Percentiles rank a stretch among this genome's conserved stretches.
These are phyloP conservation scores for Colletotrichum falcatum DNA, from an alignment of 2,329 filamentous ascomycete genomes.

Conservation along the genomic window DNA sequence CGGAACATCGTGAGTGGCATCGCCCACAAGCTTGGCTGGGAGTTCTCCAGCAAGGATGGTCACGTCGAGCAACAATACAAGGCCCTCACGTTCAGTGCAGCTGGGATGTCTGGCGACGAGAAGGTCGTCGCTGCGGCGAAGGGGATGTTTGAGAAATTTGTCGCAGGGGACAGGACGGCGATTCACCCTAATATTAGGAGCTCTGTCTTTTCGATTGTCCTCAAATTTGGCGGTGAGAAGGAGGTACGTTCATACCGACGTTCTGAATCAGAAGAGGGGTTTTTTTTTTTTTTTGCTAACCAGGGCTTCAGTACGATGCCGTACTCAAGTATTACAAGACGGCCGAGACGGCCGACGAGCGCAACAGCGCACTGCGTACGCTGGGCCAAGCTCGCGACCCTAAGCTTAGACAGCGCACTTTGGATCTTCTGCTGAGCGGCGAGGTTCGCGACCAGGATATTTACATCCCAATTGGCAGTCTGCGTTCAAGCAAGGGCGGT, in stretches of 20 bases:
- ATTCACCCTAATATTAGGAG: constrained; percentile 92
- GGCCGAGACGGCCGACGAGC: constrained; percentile 71
- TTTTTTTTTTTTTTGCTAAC: constrained; percentile 41
- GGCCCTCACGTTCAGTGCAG: constrained; percentile 86
- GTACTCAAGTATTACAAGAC: constrained; percentile 72
- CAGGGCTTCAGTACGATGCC: constrained; percentile 72
- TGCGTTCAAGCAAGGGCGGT: constrained; percentile 82
- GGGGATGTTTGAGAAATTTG: constrained; percentile 91
- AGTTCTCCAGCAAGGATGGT: constrained; percentile 84
- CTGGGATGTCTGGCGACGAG: constrained; percentile 84
- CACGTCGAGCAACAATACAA: constrained; percentile 97
- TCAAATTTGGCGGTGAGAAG: constrained; percentile 86
- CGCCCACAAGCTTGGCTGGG: constrained; percentile 89
- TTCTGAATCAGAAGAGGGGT: too few relatives aligned
- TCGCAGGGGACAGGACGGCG: constrained; percentile 80
- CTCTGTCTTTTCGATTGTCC: constrained; percentile 85
- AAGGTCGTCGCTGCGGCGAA: constrained; percentile 82
- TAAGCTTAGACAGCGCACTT: constrained; percentile 83
- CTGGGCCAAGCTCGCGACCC: constrained; percentile 84
- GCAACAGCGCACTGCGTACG: constrained; percentile 88
- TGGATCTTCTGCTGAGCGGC: constrained; percentile 79
- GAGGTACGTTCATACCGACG: constrained; percentile 65
- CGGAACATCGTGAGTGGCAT: constrained; percentile 81
- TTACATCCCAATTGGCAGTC: constrained; percentile 85
- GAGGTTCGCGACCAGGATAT: constrained; percentile 96